Base-by-base conservation (phyloP, 306 rosid genomes). In the Echinosophora koreensis region DNA sequence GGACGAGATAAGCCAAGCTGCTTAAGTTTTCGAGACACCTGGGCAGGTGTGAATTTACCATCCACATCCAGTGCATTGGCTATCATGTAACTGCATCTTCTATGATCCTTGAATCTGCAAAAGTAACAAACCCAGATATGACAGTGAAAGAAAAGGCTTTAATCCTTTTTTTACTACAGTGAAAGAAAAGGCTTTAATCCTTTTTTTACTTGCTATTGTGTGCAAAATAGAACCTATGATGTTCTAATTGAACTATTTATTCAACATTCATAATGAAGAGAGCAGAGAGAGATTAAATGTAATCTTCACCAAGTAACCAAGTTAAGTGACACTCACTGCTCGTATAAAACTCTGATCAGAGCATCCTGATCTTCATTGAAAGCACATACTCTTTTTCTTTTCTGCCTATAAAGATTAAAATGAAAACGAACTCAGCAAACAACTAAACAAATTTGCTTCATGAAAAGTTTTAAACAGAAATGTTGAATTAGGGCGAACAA, bases 21-120 rank as follows among this genome's bases (percentile, higher is more conserved):
- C 89, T 92, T 92, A 61, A 94, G 98, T 77, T 92, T 92, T 66
- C 81, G 90, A 79, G 90, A 89, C 83, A 94, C 89, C 80, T 88
- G 95, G 5, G 88, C 78, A 84, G 98, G 82, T 42, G 91, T 87
- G 80, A 89, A 82, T 79, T 94, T 86, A 50, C 80, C 85, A 70
- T 84, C 89, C 18, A 51, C 84, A 71, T 85, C 96, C 85, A 90
- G 83, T 74, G 92, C 92, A 77, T 84, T 90, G 69, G 98, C 97
- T 85, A 94, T 92, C 98, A 90, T 89, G 79, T 78, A 85, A 80
- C 88, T 90, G 80, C 97, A 94, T 78, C 90, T 89, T 82, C 77
- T 85, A 56, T 94, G 92, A 72, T 86, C 97, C 82, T 94, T 94
- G 78, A 92, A 94, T 83, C 98, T 86, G 76, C 51, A 74, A 71